Percentiles rank a stretch among this genome's conserved stretches.
These are phyloP conservation scores for Brachypodium distachyon DNA, from an alignment of 202 grass and related monocot genomes.

Conservation along the genomic window DNA sequence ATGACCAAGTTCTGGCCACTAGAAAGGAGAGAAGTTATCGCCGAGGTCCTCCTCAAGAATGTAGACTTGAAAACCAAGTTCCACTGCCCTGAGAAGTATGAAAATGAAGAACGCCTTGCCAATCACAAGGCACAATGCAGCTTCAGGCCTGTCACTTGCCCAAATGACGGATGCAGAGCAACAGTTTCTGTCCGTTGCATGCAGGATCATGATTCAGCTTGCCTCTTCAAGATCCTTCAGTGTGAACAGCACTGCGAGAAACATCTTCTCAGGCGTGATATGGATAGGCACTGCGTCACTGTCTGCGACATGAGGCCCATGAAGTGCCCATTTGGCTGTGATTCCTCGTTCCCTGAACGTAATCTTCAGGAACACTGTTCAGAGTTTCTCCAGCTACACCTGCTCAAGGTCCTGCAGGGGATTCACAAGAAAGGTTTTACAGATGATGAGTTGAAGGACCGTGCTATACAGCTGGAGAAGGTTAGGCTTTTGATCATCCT, in stretches of 20 bases:
- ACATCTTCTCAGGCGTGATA: constrained; percentile 54
- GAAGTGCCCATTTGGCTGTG: constrained; percentile 75
- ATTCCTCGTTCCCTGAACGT: constrained; percentile 50
- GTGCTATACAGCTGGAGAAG: constrained; percentile 44
- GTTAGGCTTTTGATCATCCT: constrained; percentile 18
- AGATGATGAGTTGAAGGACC: constrained; percentile 34
- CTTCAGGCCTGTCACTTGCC: constrained; percentile 49
- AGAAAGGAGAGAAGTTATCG: constrained; percentile 58
- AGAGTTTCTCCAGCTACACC: constrained; percentile 47
- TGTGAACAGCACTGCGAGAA: constrained; percentile 70
- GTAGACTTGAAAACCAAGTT: constrained; percentile 67
- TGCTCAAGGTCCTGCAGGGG: constrained; percentile 51
- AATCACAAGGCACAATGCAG: constrained; percentile 47
- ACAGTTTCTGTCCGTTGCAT: constrained; percentile 30
- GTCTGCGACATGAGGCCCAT: constrained; percentile 77
- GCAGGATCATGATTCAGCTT: constrained; percentile 51
- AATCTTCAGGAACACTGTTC: constrained; percentile 53
- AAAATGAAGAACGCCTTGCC: constrained; percentile 37
- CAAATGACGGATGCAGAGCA: constrained; percentile 26
- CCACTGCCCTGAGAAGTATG: constrained; percentile 63
- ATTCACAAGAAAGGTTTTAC: constrained; percentile 59
- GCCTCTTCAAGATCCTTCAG: constrained; percentile 53
- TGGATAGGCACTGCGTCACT: constrained; percentile 84
- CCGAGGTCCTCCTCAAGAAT: constrained; percentile 57
- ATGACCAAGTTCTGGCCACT: constrained; percentile 53